Evolutionary conservation across 352 stramenopile species (phyloP), one percentile per base, ranked within the genome.

Genomic region (Peronospora destructor): DNA sequence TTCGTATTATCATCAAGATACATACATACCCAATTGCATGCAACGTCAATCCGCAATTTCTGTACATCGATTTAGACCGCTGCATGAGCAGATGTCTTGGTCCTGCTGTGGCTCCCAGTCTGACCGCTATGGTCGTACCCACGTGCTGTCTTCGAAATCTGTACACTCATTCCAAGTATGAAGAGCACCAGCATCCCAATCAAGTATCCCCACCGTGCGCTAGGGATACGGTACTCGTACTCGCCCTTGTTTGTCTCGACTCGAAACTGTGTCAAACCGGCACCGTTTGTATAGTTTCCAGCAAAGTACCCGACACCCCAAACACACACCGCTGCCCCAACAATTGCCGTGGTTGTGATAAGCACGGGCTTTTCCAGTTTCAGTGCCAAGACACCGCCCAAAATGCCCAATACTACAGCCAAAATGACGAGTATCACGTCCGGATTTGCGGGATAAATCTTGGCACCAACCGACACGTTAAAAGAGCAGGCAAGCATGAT

Each of bases 151-250:
- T 84, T 84, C 52, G 66, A 69, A 41, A 85, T 70, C 57, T 85
- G 76, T 45, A 85, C 60, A 33, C 59, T 43, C 64, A 81, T 65
- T 11, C 76, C 82, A 36, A 86, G n/a, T 8, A 76, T 6, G 37
- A 87, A 87, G 25, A 82, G 53, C 35, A 72, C 60, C 6, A 82
- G 3, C 26, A 71, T 84, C 2, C 64, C 76, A 3, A 59, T 70
- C 45, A 93, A 34, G 54, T 93, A 93, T 11, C 40, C 74, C 80
- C 77, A 93, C 77, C 82, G 91, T 5, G 71, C 74, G 17, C 60
- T 61, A 6, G 75, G 75, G 30, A 93, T 76, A 6, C 64, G 56
- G 55, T 91, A 92, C 10, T 76, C 51, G 56, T 62, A 85, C 9
- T 75, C 45, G 30, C 69, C 72, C 3, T 74, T 53, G 14, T 43